Conservation (phyloP, 2,329 filamentous ascomycete species). For the Penicillium sp. region DNA sequence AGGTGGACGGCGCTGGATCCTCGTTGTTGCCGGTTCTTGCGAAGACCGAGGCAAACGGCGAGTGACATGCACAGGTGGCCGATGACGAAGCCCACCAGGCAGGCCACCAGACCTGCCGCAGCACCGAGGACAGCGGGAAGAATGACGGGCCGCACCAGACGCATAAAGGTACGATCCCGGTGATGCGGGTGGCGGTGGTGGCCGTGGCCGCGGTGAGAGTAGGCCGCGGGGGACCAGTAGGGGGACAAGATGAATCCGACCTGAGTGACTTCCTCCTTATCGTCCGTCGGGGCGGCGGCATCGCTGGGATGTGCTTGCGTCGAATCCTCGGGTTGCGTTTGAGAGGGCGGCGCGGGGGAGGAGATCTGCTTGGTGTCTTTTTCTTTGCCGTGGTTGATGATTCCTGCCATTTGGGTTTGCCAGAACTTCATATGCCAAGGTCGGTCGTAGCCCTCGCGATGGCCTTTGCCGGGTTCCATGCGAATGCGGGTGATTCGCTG, state of each 20-base stretch:
- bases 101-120: slow-evolving; percentile 42
- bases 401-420: slow-evolving; percentile 26
- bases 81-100: slow-evolving; percentile 44
- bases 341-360: neutral
- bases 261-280: slow-evolving; percentile 12
- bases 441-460: slow-evolving; percentile 7
- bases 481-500: slow-evolving; percentile 35
- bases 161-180: slow-evolving; percentile 27
- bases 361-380: slow-evolving; percentile 13
- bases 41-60: slow-evolving; percentile 15
- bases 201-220: slow-evolving; percentile 28
- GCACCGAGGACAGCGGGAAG: slow-evolving; percentile 46
- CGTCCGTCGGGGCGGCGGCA: neutral
- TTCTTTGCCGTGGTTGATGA: slow-evolving; percentile 25
- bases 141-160: slow-evolving; percentile 41
- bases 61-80: slow-evolving; percentile 31
- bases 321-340: neutral
- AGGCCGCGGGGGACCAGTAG: slow-evolving; percentile 21
- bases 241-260: slow-evolving; percentile 25
- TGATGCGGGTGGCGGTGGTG: slow-evolving; percentile 28
- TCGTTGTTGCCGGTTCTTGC: slow-evolving; percentile 7
- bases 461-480: slow-evolving; percentile 24
- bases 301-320: neutral
- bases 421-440: slow-evolving; percentile 32
- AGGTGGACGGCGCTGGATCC: neutral